Evolutionary conservation across 208 protist species (phyloP), one percentile per base, ranked within the genome.

Genomic region (Entamoeba histolytica): DNA sequence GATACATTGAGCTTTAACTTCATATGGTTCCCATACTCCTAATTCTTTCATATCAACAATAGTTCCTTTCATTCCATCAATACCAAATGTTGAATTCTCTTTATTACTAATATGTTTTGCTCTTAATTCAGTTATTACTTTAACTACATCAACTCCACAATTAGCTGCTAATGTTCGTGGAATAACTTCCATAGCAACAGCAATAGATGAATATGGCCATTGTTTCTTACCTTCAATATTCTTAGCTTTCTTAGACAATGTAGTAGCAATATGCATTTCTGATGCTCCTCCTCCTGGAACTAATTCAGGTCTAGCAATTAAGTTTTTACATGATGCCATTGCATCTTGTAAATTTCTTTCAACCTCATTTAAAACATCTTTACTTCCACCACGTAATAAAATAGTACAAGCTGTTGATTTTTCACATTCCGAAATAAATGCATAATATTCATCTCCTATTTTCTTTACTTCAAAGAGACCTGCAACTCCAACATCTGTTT

Each of bases 321-420:
- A 97, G 96, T 99, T 99, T 87, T 98, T 97, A 31, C 98, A 98
- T 23, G 99, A 98, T 95, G 97, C 97, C 97, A 99, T 98, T 52
- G 98, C 99, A 95, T 99, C 99, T 78, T 98, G 97, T 28, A 99
- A 95, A 35, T 95, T 95, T 10, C 94, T 49, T 73, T 95, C 94
- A 51, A 96, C 97, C 96, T 99, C 99, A 94, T 99, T 99, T 35
- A 99, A 97, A n/a, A 99, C 97, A 95, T 99, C 98, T 96, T 99
- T 99, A 95, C 96, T 98, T 47, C 98, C 98, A 93, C 99, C 99
- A 94, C 99, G 97, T 17, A 99, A 97, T 7, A 99, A 91, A 94
- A 99, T 98, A 92, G 98, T 99, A 96, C 99, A 99, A 19, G 99
- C 99, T 95, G 98, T 98, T 91, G 98, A 97, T 14, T 93, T 57